Percentiles rank a stretch among this genome's conserved stretches.
These are phyloP conservation scores for Vigna nakashimae DNA, from an alignment of 306 rosid genomes.

Conservation along the genomic window DNA sequence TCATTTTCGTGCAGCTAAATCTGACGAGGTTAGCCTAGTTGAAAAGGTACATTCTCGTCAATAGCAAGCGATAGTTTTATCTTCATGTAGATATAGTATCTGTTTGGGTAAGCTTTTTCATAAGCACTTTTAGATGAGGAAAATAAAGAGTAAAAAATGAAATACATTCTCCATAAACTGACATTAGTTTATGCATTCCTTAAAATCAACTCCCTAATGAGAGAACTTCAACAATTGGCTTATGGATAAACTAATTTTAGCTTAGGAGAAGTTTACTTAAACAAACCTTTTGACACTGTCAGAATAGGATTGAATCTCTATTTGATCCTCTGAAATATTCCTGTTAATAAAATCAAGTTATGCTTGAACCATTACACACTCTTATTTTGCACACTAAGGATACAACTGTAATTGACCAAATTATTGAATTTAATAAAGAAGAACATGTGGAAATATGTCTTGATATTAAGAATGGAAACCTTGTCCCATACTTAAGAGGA, in stretches of 20 bases:
- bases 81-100: background rate
- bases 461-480: background rate
- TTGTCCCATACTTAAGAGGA: background rate
- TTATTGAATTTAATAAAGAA: background rate
- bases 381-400: background rate
- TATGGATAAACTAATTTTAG: too few relatives aligned
- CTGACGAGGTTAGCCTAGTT: conserved; percentile 72
- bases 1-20: conserved; percentile 68
- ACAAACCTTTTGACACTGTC: too few relatives aligned
- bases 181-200: too few relatives aligned
- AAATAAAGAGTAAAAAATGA: too few relatives aligned
- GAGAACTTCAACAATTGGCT: too few relatives aligned
- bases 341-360: background rate
- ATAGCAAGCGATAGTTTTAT: conserved; percentile 32
- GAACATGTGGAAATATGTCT: background rate
- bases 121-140: too few relatives aligned
- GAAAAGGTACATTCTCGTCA: conserved; percentile 75
- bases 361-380: background rate
- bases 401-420: background rate
- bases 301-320: too few relatives aligned
- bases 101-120: background rate
- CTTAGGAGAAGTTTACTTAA: too few relatives aligned
- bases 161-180: too few relatives aligned
- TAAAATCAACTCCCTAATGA: too few relatives aligned
- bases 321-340: too few relatives aligned